A percentile compares a stretch with the other conserved stretches of the same genome.
Conservation (phyloP, 1,139 yeast species). For the Insectozyma bohioensis region DNA sequence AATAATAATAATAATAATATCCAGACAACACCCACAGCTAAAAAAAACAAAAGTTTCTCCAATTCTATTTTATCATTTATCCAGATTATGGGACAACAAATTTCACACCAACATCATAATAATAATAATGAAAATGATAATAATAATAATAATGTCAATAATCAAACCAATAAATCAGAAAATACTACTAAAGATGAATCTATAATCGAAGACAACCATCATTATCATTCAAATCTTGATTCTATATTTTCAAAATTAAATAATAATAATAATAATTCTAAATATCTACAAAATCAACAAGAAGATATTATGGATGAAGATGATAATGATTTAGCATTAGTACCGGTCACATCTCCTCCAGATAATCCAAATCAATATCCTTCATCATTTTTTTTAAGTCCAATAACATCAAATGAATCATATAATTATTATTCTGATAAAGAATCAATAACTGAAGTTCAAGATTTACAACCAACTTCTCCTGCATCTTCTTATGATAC, state of each 20-base stretch:
- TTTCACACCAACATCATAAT: conserved; percentile 2
- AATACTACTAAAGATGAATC: neutral
- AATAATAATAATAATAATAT: too few species aligned
- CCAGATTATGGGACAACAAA: conserved; percentile 9
- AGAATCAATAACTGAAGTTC: conserved; percentile 1
- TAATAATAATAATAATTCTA: neutral
- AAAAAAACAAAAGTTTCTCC: too few species aligned
- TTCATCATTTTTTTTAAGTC: conserved; percentile 33
- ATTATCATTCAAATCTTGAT: conserved; percentile 1
- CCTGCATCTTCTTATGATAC: conserved; percentile 11
- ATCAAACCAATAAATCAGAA: neutral
- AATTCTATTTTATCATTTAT: conserved; percentile 2
- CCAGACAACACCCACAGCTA: too few species aligned
- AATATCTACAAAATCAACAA: neutral
- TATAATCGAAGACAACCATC: neutral
- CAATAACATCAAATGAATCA: conserved; percentile 37
- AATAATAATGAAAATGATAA: neutral
- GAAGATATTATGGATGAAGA: neutral
- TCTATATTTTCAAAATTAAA: conserved; percentile 2
- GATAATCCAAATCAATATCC: conserved; percentile 16
- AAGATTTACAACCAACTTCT: conserved; percentile 5
- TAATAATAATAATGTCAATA: neutral
- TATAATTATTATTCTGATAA: conserved; percentile 10
- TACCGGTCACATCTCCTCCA: conserved; percentile 16
- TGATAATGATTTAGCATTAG: conserved; percentile 10